A percentile compares a stretch with the other conserved stretches of the same genome.
Evolutionary conservation across 2,329 filamentous ascomycete species (phyloP).

Genomic region (Verticillium longisporum): DNA sequence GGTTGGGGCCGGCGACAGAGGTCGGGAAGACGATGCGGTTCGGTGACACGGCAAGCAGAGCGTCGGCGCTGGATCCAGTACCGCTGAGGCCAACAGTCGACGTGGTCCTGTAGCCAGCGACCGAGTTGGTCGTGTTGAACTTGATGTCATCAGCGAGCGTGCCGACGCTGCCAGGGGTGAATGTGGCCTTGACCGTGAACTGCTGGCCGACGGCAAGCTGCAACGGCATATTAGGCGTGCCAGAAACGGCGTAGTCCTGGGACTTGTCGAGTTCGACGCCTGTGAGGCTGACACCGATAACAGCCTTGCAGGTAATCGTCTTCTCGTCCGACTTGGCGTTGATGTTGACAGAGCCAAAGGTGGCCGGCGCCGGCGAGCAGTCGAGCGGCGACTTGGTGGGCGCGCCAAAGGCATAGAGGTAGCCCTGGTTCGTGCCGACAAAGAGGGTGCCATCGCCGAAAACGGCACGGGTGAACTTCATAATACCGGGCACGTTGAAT

Average conservation of each 20-base stretch:
- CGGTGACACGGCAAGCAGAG: conserved; percentile 41
- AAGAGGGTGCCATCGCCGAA: conserved; percentile 50
- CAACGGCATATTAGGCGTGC: conserved; percentile 22
- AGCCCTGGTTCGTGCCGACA: conserved; percentile 40
- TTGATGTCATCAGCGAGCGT: conserved; percentile 37
- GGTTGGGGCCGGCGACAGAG: conserved; percentile 34
- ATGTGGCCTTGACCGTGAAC: conserved; percentile 36
- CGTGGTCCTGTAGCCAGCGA: conserved; percentile 34
- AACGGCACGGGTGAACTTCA: conserved; percentile 49
- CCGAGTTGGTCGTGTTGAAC: conserved; percentile 38
- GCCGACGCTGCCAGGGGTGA: conserved; percentile 39
- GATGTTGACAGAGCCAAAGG: conserved; percentile 38
- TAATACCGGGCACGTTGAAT: conserved; percentile 42
- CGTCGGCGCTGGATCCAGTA: conserved; percentile 34
- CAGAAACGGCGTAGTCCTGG: conserved; percentile 27
- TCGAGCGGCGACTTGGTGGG: conserved; percentile 46
- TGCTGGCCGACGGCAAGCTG: conserved; percentile 23
- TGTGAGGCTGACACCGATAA: conserved; percentile 32
- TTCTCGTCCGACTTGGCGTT: conserved; percentile 19
- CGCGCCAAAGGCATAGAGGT: conserved; percentile 47
- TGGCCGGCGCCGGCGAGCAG: conserved; percentile 29
- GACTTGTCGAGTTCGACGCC: conserved; percentile 24
- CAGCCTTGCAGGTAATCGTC: conserved; percentile 38
- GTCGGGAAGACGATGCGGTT: conserved; percentile 39
- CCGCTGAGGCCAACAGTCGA: conserved; percentile 40